These are phyloP conservation scores for Fusarium bactridioides DNA, from an alignment of 2,329 filamentous ascomycete genomes.

Conservation along the genomic window DNA sequence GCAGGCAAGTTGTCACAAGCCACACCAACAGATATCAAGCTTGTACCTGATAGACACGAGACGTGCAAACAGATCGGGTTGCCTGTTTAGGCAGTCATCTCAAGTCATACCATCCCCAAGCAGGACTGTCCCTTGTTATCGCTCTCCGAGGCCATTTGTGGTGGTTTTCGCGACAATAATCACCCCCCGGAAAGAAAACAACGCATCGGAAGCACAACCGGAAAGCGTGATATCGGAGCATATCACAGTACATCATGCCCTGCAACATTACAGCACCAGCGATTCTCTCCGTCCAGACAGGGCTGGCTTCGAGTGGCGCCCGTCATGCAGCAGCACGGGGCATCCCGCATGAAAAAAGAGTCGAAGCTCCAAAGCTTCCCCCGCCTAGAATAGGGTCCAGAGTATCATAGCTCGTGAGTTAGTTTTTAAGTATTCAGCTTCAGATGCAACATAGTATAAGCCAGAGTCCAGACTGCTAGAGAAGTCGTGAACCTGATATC, in stretches of 20 bases:
- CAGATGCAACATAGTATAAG: neutral
- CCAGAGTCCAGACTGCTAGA: neutral
- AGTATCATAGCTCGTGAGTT: conserved; percentile 6
- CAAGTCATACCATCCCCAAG: conserved; percentile 3
- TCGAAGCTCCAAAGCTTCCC: conserved; percentile 23
- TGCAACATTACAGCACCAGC: neutral
- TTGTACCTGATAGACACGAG: conserved; percentile 7
- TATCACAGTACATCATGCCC: conserved; percentile 19
- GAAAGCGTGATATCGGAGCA: conserved; percentile 10
- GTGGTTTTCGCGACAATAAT: conserved; percentile 5
- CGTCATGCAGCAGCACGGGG: conserved; percentile 36
- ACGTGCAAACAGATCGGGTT: conserved; percentile 15
- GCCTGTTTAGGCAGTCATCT: conserved; percentile 15
- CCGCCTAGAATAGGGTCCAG: conserved; percentile 23
- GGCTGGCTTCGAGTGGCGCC: conserved; percentile 24
- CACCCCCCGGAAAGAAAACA: conserved; percentile 3
- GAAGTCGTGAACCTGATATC: neutral
- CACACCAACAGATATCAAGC: neutral
- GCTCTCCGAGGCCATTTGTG: neutral
- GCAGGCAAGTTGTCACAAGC: conserved; percentile 1
- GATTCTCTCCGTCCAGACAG: conserved; percentile 15
- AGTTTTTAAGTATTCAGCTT: neutral
- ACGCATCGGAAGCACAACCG: conserved; percentile 16
- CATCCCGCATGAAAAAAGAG: conserved; percentile 34
- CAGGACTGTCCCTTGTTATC: neutral